Base-by-base conservation (phyloP, 2,329 filamentous ascomycete genomes). In the Xylariales sp. region DNA sequence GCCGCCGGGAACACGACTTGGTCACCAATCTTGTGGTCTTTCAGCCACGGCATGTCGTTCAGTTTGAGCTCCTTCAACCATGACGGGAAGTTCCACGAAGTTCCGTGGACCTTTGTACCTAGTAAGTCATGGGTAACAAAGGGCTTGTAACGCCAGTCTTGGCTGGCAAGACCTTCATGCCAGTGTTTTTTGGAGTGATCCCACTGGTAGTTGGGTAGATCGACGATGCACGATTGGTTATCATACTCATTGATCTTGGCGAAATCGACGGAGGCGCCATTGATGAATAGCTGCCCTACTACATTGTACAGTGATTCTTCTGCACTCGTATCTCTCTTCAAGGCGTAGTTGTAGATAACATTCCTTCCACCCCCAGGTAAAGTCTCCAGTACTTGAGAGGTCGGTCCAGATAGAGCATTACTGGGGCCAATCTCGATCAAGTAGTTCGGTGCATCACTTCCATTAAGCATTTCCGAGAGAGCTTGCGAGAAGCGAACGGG, bases 11-110 rank as follows among this genome's bases (percentile, higher is more conserved):
- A 59, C 35, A 72, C 50, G 23, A 62, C 58, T 16, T 69, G 53
- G 33, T 54, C 57, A n/a, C 69, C 65, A 53, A 72, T 62, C 16
- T 48, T 45, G 52, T 72, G 70, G 43, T 72, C 67, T 11, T 57
- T 49, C 3, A 70, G 58, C 42, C 70, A 72, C n/a, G 72, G 57
- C 0, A 52, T 23, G 10, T 50, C 30, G 7, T 10, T 27, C 2
- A 54, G 5, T 4, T 31, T 37, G 4, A 54, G 24, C 1, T 3
- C 7, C 4, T 47, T 41, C 5, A 37, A 25, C 34, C 37, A 54
- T 0, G 18, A 27, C 2, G 51, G 51, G 1, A 20, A 3, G 1
- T 41, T n/a, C 50, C 50, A 52, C 0, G 38, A 29, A 1, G 34
- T 44, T 2, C 50, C 47, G 3, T 34, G 23, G 1, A 49, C 38